Evolutionary conservation across 2,329 filamentous ascomycete species (phyloP), one percentile per base, ranked within the genome.

Genomic region (Thelonectria discophora): DNA sequence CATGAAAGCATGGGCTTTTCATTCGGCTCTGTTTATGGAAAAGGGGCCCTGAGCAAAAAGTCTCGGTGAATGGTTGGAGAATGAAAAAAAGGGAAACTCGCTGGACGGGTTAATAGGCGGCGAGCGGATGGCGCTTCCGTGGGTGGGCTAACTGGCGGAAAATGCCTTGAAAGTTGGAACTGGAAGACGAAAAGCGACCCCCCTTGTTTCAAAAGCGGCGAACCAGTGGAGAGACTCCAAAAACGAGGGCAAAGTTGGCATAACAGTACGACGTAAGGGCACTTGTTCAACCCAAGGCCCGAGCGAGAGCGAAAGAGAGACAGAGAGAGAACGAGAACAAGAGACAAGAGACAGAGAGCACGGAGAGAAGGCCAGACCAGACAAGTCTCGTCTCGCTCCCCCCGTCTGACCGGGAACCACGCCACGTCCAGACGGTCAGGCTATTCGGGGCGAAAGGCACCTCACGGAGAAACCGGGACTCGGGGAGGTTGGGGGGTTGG

Each of bases 321-420:
- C 30, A 24, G 48, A 17, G 58, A 37, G 42, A 47, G 30, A 20
- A 18, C 39, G 40, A 48, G 45, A 37, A 46, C 13, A n/a, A 20
- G 39, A 57, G 21, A 42, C 45, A 43, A 42, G 5, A 32, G 20
- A 43, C 32, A 15, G 32, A 42, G 32, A 21, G 34, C 43, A 32
- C n/a, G 27, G 34, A n/a, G 62, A 67, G 69, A 69, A 64, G 69
- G n/a, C n/a, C 69, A 24, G 24, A 24, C 4, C 67, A 71, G 62
- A n/a, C n/a, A n/a, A n/a, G n/a, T n/a, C n/a, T n/a, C n/a, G n/a
- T n/a, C n/a, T n/a, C n/a, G n/a, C n/a, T n/a, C n/a, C n/a, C n/a
- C n/a, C n/a, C n/a, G n/a, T n/a, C n/a, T n/a, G n/a, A n/a, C n/a
- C n/a, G n/a, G n/a, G n/a, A n/a, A n/a, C n/a, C 42, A 45, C 42